A percentile compares a stretch with the other conserved stretches of the same genome.
phyloP scores from a whole-genome alignment of 2,329 filamentous ascomycete genomes.

The Cladophialophora bantiana region DNA sequence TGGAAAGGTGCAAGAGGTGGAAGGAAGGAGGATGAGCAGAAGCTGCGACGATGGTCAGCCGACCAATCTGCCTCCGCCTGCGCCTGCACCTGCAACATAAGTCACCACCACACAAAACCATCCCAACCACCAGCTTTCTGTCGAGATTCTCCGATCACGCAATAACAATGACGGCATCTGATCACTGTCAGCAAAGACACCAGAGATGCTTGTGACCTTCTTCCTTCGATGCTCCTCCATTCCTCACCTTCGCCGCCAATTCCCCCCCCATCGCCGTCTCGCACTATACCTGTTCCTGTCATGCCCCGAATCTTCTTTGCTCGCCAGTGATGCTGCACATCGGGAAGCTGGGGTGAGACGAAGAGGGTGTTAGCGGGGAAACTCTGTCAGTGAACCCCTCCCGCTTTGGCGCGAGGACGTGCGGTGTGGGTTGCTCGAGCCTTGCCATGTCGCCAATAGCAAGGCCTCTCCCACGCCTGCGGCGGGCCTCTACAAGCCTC shows the following conservation, averaged over 20 bases:
- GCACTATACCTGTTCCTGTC: constrained; percentile 30
- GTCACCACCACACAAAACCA: neutral
- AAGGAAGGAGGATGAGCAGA: neutral
- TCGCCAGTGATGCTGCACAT: neutral
- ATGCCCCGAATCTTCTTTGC: neutral
- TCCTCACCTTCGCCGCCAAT: neutral
- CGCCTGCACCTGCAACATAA: neutral
- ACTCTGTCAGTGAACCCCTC: neutral
- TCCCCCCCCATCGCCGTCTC: constrained; percentile 14
- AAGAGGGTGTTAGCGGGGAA: neutral
- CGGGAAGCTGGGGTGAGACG: neutral
- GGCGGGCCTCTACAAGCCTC: neutral
- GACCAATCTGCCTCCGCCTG: constrained; percentile 9
- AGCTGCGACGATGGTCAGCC: constrained; percentile 28
- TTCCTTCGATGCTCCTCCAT: neutral
- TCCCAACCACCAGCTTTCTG: neutral
- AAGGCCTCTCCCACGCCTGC: neutral
- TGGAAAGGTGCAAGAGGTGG: constrained; percentile 5
- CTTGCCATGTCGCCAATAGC: neutral
- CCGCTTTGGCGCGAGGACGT: neutral
- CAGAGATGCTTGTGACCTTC: neutral
- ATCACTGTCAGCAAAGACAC: neutral
- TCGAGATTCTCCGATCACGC: constrained; percentile 15
- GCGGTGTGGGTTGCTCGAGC: neutral
- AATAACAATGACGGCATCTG: constrained; percentile 28